Conservation (phyloP, 2,329 filamentous ascomycete genomes). For the Tolypocladium amazonense region DNA sequence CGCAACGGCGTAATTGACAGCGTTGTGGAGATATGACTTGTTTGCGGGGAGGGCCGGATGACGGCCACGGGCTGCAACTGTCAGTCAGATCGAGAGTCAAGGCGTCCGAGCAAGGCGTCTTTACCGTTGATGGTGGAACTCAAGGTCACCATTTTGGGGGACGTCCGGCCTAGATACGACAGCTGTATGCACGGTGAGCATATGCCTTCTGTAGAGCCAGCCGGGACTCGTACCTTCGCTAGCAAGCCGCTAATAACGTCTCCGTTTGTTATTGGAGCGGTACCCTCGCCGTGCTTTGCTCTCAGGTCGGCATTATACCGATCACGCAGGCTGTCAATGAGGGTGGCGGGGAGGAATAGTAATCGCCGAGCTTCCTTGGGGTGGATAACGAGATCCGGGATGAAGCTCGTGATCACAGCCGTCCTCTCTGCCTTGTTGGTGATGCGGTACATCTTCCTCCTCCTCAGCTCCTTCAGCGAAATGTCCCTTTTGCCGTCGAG, state of each 20-base stretch:
- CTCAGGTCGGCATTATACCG: not conserved
- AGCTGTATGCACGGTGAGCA: not conserved
- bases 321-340: not conserved
- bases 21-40: not conserved
- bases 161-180: not conserved
- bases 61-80: not conserved
- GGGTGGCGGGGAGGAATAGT: not conserved
- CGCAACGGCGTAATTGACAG: not conserved
- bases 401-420: not conserved
- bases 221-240: not conserved
- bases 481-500: not conserved
- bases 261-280: not conserved
- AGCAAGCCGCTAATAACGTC: not conserved
- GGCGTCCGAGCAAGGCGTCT: not conserved
- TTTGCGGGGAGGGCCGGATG: not conserved
- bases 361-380: not conserved
- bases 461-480: not conserved
- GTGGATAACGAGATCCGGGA: not conserved
- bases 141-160: not conserved
- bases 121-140: not conserved
- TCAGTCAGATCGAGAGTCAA: not conserved
- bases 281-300: not conserved
- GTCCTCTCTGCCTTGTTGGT: not conserved
- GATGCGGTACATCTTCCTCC: not conserved
- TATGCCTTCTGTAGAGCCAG: not conserved